Conservation (phyloP, 2,329 filamentous ascomycete genomes). For the Apiospora aurea region DNA sequence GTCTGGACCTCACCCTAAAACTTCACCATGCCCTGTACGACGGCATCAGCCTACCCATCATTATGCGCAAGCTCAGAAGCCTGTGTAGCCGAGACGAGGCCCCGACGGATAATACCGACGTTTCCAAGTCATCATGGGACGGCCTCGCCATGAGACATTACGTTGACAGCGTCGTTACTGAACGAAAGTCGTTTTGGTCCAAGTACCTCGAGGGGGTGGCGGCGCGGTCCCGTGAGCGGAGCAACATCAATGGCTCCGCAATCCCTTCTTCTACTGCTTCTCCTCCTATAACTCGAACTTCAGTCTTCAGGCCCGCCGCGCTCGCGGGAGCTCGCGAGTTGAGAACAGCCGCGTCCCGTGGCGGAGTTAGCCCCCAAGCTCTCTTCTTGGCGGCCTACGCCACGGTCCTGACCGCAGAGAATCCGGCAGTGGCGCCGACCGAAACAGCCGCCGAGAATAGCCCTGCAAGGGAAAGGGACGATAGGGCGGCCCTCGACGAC, state of each 20-base stretch:
- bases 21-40: conserved; percentile 93
- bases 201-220: conserved; percentile 48
- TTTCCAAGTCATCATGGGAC: conserved; percentile 35
- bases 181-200: conserved; percentile 52
- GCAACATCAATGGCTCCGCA: not conserved
- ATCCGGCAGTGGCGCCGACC: conserved; percentile 24
- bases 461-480: not conserved
- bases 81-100: conserved; percentile 32
- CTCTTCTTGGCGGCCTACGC: conserved; percentile 78
- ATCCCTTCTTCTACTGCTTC: not conserved
- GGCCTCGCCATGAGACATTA: conserved; percentile 35
- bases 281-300: conserved; percentile 22
- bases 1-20: conserved; percentile 55
- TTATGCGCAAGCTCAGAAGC: conserved; percentile 56
- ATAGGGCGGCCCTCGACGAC: conserved; percentile 44
- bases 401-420: conserved; percentile 44
- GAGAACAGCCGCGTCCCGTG: conserved; percentile 31
- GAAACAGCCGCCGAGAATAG: not conserved
- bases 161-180: conserved; percentile 25
- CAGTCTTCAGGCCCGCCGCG: conserved; percentile 31
- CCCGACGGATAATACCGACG: not conserved
- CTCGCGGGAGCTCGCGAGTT: conserved; percentile 32
- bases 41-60: conserved; percentile 74
- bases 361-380: conserved; percentile 74
- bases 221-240: not conserved